Base-by-base conservation (phyloP, 179 eudicot species). In the Carnegiea gigantea region DNA sequence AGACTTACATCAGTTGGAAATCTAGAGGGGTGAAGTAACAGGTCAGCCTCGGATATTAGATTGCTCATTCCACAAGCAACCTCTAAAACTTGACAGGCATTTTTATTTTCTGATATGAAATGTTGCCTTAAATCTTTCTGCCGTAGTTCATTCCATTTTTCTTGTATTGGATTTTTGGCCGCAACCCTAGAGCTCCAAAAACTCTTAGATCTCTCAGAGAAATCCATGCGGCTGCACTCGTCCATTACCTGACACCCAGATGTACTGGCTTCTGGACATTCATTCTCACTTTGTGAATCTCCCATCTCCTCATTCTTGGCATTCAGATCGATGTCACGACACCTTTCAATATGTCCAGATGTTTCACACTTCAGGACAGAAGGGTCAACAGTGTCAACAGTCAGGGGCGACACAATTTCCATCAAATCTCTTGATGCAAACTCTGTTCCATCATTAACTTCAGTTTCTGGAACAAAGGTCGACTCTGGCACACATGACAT, bases 141-240 rank as follows among this genome's bases (percentile, higher is more conserved):
- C 76, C 91, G 90, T 78, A 96, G 87, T 81, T 85, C 90, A 81
- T 86, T 87, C 99, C 99, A 96, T 73, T 88, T 88, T 83, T 94
- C 93, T 83, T 92, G 91, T 38, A 94, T 90, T 77, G 80, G 54
- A 87, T 88, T 88, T 72, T 64, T 84, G 15, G 57, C 70, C 9
- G 70, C 49, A 67, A 78, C 78, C 68, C 75, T 76, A 84, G 82
- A 82, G 67, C 36, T 83, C 53, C 83, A 76, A 46, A 86, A 83
- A 78, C 83, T 81, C 83, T 83, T 88, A 78, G 86, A 80, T 84
- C 81, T 84, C 83, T 80, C 86, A 82, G 49, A 82, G 83, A 92
- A 92, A 82, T 89, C 90, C 83, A 93, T 88, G 40, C 97, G 97
- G 81, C 99, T 96, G 83, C 99, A 96, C 82, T 96, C 99, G 76